Percentiles rank a stretch among this genome's conserved stretches.
Evolutionary conservation across 169 alveolate genomes (phyloP).

Genomic region (Toxoplasma gondii): DNA sequence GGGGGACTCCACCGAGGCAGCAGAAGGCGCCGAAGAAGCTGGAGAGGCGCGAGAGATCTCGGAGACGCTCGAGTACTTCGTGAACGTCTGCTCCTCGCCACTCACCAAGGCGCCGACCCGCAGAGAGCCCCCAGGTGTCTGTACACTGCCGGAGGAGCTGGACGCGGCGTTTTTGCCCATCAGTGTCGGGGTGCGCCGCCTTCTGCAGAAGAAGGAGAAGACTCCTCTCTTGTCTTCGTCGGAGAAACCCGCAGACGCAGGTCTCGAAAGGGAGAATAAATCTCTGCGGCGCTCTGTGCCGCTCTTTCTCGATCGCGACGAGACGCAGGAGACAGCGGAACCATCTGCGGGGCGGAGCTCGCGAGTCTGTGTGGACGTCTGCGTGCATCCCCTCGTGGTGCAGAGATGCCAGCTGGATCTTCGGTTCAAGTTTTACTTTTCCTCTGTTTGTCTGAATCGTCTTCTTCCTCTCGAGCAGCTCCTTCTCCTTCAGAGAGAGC

Average conservation of each 20-base stretch:
- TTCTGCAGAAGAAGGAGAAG: background rate
- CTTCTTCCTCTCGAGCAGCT: conserved; percentile 18
- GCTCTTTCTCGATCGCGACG: background rate
- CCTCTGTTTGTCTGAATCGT: background rate
- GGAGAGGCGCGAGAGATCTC: background rate
- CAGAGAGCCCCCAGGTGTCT: background rate
- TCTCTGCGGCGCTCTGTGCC: background rate
- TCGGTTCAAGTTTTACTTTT: background rate
- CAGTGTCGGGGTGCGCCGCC: conserved; percentile 18
- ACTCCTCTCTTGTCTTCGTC: no score
- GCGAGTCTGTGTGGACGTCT: conserved; percentile 15
- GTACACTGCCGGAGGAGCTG: background rate
- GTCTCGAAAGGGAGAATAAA: no score
- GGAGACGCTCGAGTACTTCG: background rate
- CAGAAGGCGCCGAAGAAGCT: background rate
- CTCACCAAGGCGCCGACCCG: conserved; percentile 7
- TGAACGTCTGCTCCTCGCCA: conserved; percentile 19
- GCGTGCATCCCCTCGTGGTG: conserved; percentile 13
- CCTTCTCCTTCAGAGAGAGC: background rate
- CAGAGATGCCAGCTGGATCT: background rate
- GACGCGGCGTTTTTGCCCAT: background rate
- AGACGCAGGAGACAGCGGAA: background rate
- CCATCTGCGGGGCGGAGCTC: background rate
- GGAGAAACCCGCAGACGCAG: no score
- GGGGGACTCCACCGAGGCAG: background rate